Conservation (phyloP, 2,329 filamentous ascomycete species). For the Colletotrichum sp. region DNA sequence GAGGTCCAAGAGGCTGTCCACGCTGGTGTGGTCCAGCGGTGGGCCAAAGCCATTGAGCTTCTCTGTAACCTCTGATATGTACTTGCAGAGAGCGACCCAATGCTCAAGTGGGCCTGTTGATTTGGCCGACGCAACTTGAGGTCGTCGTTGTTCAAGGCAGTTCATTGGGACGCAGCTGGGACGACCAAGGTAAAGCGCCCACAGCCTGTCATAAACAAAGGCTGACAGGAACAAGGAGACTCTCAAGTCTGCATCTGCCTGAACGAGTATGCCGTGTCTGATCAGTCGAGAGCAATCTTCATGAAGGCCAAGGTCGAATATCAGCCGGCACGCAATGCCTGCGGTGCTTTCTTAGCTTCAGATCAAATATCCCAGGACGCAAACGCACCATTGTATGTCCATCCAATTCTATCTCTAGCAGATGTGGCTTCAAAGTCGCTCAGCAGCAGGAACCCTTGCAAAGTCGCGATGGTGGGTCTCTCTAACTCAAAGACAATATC, state of each 20-base stretch:
- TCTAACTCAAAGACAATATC: background rate
- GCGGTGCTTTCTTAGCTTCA: background rate
- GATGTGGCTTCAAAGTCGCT: background rate
- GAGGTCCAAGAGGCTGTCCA: background rate
- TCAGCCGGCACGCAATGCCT: background rate
- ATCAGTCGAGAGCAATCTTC: background rate
- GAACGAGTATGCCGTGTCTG: background rate
- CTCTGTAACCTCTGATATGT: background rate
- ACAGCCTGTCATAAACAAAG: background rate
- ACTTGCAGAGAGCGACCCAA: background rate
- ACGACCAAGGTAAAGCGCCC: background rate
- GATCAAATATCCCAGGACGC: background rate
- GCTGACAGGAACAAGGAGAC: background rate
- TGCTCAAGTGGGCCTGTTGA: background rate
- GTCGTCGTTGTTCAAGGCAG: background rate
- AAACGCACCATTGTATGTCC: background rate
- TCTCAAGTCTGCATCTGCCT: background rate
- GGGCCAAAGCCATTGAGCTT: background rate
- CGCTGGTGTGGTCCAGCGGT: background rate
- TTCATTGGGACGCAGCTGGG: background rate
- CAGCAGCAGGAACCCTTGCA: background rate
- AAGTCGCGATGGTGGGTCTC: background rate
- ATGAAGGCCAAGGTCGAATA: background rate
- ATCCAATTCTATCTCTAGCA: background rate
- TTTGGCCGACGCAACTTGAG: background rate